A percentile compares a stretch with the other conserved stretches of the same genome.
phyloP scores from a whole-genome alignment of 2,329 filamentous ascomycete species.

The Paraconiothyrium brasiliense region DNA sequence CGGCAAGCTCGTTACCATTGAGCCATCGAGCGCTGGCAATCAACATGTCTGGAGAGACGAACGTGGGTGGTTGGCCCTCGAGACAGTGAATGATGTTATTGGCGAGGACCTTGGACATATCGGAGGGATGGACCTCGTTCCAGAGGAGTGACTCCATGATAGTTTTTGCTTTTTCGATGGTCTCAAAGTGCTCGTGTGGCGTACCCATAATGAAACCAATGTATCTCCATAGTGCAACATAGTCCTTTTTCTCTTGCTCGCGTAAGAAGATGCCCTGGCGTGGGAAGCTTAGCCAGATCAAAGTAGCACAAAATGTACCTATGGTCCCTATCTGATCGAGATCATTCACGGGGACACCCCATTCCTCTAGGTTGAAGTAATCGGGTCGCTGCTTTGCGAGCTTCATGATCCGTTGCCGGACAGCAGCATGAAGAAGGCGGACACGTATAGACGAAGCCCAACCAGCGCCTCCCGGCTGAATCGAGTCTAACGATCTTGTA shows the following conservation, averaged over 20 bases:
- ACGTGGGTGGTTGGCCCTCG: constrained; percentile 71
- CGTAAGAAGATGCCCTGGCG: constrained; percentile 75
- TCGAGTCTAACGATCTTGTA: constrained; percentile 69
- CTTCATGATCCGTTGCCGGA: constrained; percentile 70
- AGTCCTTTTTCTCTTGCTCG: constrained; percentile 71
- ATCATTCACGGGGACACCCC: constrained; percentile 77
- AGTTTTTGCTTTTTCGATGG: constrained; percentile 63
- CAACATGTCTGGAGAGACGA: constrained; percentile 72
- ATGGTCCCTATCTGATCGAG: constrained; percentile 79
- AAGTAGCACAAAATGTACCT: constrained; percentile 71
- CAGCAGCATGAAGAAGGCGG: constrained; percentile 73
- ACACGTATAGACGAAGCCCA: constrained; percentile 73
- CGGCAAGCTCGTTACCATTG: constrained; percentile 71
- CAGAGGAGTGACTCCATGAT: constrained; percentile 74
- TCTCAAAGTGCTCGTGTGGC: constrained; percentile 68
- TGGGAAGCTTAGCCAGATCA: constrained; percentile 75
- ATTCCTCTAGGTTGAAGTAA: constrained; percentile 69
- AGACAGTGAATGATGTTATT: constrained; percentile 79
- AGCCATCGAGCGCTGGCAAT: constrained; percentile 74
- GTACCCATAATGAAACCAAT: constrained; percentile 76
- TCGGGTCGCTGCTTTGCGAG: constrained; percentile 64
- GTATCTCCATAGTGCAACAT: constrained; percentile 79
- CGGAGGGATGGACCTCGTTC: constrained; percentile 72
- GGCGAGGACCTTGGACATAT: constrained; percentile 70
- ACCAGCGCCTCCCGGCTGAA: constrained; percentile 74